phyloP scores from a whole-genome alignment of 202 grass and related monocot genomes.

The Setaria viridis region DNA sequence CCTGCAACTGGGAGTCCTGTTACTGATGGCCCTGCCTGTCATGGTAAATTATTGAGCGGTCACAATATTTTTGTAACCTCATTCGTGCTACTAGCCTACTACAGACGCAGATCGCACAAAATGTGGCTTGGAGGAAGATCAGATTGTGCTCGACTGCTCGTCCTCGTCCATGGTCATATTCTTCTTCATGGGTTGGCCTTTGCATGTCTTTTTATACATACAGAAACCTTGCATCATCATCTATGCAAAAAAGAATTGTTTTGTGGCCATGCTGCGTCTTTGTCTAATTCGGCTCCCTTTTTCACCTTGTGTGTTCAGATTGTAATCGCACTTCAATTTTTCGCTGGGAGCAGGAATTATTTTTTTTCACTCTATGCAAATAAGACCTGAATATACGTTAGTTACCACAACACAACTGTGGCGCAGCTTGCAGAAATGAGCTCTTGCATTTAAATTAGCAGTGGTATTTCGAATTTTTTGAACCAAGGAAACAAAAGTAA shows the following conservation, averaged over 20 bases:
- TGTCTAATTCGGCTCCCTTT: constrained; percentile 14
- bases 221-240: constrained; percentile 6
- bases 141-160: background rate
- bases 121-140: background rate
- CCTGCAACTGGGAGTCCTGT: background rate
- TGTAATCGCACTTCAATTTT: background rate
- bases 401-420: background rate
- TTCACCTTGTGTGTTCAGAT: constrained; percentile 2
- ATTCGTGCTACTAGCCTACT: background rate
- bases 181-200: background rate
- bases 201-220: constrained; percentile 2
- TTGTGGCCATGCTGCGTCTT: constrained; percentile 14
- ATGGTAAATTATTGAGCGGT: background rate
- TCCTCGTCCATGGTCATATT: background rate
- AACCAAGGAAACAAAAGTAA: constrained; percentile 43
- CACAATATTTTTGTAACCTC: background rate
- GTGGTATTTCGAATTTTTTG: constrained; percentile 34
- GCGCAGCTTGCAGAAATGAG: constrained; percentile 4
- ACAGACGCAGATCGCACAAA: background rate
- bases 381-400: background rate
- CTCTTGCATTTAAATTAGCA: constrained; percentile 39
- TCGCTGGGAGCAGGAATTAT: background rate
- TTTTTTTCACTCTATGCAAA: background rate
- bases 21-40: background rate
- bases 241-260: constrained; percentile 1